phyloP scores from a whole-genome alignment of 202 grass and related monocot genomes.

The Thinopyrum obtusiflorum region DNA sequence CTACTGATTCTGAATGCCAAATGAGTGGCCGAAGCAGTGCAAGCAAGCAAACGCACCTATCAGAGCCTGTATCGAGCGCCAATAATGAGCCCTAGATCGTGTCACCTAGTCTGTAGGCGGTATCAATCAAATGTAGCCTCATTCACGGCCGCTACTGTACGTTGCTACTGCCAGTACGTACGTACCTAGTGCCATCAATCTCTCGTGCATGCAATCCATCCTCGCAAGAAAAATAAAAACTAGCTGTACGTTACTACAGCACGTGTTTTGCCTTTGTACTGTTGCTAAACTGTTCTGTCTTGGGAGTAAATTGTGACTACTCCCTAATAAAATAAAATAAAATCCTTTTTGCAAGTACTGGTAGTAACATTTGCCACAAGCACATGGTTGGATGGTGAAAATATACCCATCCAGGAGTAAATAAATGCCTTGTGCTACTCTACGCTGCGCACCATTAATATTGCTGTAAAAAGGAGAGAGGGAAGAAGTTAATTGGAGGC shows the following conservation, averaged over 20 bases:
- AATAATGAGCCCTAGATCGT: conserved; percentile 35
- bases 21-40: neutral
- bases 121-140: neutral
- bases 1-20: neutral
- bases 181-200: neutral
- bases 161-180: neutral
- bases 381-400: no score
- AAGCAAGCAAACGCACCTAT: neutral
- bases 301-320: no score
- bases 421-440: neutral
- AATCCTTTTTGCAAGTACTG: no score
- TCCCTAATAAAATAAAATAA: no score
- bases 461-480: neutral
- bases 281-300: no score
- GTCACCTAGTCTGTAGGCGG: neutral
- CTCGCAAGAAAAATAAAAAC: neutral
- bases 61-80: neutral
- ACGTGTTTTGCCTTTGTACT: no score
- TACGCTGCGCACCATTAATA: neutral
- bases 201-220: neutral
- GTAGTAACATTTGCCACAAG: no score
- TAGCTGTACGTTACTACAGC: no score
- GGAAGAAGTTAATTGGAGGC: neutral
- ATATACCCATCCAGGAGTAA: neutral
- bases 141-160: no score